Evolutionary conservation across 371 early-diverging fungal genomes (phyloP).

Genomic region (Blastocladiella emersonii): DNA sequence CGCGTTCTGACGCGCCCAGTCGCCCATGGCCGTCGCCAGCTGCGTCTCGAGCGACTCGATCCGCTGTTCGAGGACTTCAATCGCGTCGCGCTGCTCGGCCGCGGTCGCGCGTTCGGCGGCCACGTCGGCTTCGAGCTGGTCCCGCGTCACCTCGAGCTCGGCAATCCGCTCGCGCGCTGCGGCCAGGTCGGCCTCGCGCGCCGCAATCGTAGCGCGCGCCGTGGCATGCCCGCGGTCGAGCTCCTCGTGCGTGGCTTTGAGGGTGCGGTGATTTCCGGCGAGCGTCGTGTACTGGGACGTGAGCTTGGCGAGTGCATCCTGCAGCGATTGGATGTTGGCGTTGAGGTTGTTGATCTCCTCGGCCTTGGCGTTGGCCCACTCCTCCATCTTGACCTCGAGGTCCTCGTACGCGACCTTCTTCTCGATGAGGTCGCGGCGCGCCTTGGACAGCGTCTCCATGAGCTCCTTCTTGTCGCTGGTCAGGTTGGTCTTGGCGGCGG

Average conservation of each 20-base stretch:
- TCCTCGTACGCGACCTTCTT: background rate
- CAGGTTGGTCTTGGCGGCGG: background rate
- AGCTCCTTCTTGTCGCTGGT: constrained; percentile 4
- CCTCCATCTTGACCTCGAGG: background rate
- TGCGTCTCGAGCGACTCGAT: background rate
- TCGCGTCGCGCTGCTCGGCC: background rate
- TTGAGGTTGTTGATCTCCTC: background rate
- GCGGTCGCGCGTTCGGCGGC: background rate
- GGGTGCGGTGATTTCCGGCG: background rate
- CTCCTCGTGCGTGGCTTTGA: background rate
- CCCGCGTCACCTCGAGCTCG: background rate
- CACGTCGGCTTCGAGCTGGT: background rate
- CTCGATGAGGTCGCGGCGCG: background rate
- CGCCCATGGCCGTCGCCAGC: background rate
- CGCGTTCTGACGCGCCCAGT: too few relatives aligned
- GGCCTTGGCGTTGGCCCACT: background rate
- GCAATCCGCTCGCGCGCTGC: background rate
- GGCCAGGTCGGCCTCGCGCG: background rate
- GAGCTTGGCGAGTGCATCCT: background rate
- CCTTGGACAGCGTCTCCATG: constrained; percentile 2
- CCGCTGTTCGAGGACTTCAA: background rate
- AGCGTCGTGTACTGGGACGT: background rate
- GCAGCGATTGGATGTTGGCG: background rate
- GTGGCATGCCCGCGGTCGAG: too few relatives aligned
- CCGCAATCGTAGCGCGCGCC: background rate